Evolutionary conservation across 2,329 filamentous ascomycete species (phyloP), one percentile per base, ranked within the genome.

Genomic region (Cordyceps militaris): DNA sequence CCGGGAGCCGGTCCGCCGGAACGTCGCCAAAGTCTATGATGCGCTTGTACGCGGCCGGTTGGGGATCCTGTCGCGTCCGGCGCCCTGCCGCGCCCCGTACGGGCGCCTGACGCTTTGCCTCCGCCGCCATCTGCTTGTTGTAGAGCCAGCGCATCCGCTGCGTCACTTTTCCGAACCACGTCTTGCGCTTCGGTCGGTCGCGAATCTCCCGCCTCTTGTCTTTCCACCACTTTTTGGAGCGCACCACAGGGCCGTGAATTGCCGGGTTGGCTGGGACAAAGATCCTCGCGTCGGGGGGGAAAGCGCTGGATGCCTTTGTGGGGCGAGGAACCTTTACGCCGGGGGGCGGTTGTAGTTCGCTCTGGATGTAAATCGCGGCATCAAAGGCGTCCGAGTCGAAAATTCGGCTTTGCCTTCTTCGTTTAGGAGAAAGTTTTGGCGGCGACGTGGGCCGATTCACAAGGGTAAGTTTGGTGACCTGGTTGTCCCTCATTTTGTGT

Each of bases 261-360:
- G 75, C 74, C 0, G 81, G 82, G 64, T 85, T 78, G 3, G 82
- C 70, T 49, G 74, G 69, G 1, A 73, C 68, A 61, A 74, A 83
- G 6, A 73, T 61, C 24, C 70, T 71, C 28, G 69, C 66, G 28
- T 70, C 63, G 52, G 65, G 58, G 23, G 44, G 8, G 21, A 6
- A 56, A 1, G n/a, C 16, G 19, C 21, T 32, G 13, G 40, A 21
- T 19, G 43, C 11, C 4, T n/a, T 32, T 16, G 30, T 5, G 30
- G 52, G 30, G 49, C 61, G 51, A 30, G 58, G 23, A 9, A 59
- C 47, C 4, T 23, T 21, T n/a, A 56, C 36, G 14, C 44, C 26
- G 13, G 19, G 11, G 3, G 54, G 54, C 3, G 46, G 47, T 52
- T 59, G 60, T 34, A 51, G 32, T n/a, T 34, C 14, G 24, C 48